Evolutionary conservation across 306 rosid species (phyloP), one percentile per base, ranked within the genome.

Genomic region (Castanea crenata): DNA sequence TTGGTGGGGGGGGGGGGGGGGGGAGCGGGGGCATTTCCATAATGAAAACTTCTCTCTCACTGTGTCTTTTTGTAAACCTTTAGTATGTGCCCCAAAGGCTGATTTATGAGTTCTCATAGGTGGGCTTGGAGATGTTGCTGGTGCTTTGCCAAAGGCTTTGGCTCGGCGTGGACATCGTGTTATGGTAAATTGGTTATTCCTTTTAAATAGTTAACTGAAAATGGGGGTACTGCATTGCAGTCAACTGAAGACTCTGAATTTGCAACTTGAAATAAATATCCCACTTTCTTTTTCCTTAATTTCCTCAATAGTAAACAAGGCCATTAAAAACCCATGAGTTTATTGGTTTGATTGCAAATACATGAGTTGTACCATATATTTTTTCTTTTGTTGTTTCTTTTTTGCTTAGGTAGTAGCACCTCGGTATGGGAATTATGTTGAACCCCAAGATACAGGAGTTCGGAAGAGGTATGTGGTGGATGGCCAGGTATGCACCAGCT

Each of bases 151-250:
- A 5, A 95, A 91, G 90, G 97, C 98, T 81, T 90, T 95, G 89
- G 99, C 99, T 88, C 93, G 98, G 58, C 99, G 98, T 67, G 99
- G 99, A 80, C 99, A 95, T 38, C 87, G 99, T 82, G 99, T 95
- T 77, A 95, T 95, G 98, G 99, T 95, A 93, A 78, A 34, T 19
- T 18, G 76, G 63, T 62, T 72, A 71, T 69, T 80, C 69, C 82
- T 81, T 74, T 72, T 4, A 49, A 81, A 27, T 29, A 51, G 44
- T 52, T 44, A 63, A 73, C 69, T 76, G 73, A 35, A 44, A 4
- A 23, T 32, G 72, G 72, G 72, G 10, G 25, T 34, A 16, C 38
- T 67, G 14, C 51, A 8, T 8, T 19, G n/a, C 38, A 23, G 72
- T 67, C 38, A 16, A 35, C 52, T 38, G 5, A 19, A 21, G 25